These are phyloP conservation scores for Pythium aristosporum DNA, from an alignment of 352 stramenopile genomes.

Conservation along the genomic window DNA sequence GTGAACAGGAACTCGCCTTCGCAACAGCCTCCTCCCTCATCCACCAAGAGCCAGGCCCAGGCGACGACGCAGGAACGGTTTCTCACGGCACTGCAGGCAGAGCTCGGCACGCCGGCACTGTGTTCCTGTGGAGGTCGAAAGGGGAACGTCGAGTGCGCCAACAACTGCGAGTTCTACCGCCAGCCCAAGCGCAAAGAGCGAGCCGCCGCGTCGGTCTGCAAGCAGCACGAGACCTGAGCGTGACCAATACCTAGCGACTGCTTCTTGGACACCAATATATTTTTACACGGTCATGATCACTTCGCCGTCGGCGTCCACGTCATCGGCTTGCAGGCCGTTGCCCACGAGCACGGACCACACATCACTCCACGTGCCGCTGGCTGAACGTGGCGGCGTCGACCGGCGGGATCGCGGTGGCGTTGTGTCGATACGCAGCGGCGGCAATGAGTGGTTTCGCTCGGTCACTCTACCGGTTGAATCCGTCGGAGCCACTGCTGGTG, in stretches of 20 bases:
- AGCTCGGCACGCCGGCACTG: slow-evolving; percentile 51
- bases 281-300: slow-evolving; percentile 81
- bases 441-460: neutral
- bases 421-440: slow-evolving; percentile 16
- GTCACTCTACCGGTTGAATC: neutral
- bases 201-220: slow-evolving; percentile 53
- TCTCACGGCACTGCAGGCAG: slow-evolving; percentile 42
- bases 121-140: slow-evolving; percentile 44
- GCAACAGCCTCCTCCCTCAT: neutral
- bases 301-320: slow-evolving; percentile 51
- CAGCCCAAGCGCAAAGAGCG: slow-evolving; percentile 58
- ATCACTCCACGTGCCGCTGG: slow-evolving; percentile 28
- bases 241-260: neutral
- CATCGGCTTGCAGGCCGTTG: slow-evolving; percentile 46
- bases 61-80: slow-evolving; percentile 42
- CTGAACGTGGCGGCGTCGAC: slow-evolving; percentile 26
- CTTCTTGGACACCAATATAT: no score
- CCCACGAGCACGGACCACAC: slow-evolving; percentile 55
- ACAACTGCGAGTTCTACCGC: slow-evolving; percentile 75
- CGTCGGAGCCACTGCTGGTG: neutral
- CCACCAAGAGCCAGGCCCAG: slow-evolving; percentile 7
- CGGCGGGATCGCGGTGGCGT: slow-evolving; percentile 31
- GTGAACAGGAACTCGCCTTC: slow-evolving; percentile 4
- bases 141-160: slow-evolving; percentile 38
- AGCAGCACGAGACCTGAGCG: slow-evolving; percentile 44